Evolutionary conservation across 371 early-diverging fungal genomes (phyloP).

Genomic region (Phascolomyces articulosus): DNA sequence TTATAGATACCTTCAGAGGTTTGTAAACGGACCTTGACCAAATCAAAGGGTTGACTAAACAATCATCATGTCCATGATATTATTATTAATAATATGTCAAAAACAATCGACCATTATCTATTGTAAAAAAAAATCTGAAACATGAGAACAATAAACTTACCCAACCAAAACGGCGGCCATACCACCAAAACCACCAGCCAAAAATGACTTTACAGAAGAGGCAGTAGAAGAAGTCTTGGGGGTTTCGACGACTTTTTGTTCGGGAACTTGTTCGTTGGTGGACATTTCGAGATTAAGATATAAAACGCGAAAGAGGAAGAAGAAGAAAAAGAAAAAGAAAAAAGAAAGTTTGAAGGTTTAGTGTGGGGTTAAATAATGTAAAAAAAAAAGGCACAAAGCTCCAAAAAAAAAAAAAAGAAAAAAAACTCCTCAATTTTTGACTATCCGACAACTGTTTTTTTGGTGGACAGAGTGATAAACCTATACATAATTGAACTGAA

Average conservation of each 20-base stretch:
- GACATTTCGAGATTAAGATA: background rate
- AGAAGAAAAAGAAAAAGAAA: background rate
- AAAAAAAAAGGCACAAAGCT: background rate
- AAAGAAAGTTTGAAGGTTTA: conserved; percentile 1
- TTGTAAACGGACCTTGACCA: conserved; percentile 93
- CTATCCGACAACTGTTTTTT: background rate
- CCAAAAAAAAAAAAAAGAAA: background rate
- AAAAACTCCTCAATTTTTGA: background rate
- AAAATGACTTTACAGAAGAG: conserved; percentile 83
- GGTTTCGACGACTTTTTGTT: conserved; percentile 10
- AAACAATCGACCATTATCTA: too few species aligned
- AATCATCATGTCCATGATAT: background rate
- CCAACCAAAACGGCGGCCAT: conserved; percentile 77
- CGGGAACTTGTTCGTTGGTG: conserved; percentile 7
- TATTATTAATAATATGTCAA: too few species aligned
- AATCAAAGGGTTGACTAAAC: conserved; percentile 78
- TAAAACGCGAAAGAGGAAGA: background rate
- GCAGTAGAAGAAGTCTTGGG: conserved; percentile 23
- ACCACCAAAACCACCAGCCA: conserved; percentile 95
- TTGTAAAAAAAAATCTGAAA: too few species aligned
- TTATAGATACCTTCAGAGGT: conserved; percentile 84
- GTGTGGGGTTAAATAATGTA: conserved; percentile 1
- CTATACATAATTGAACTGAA: too few species aligned
- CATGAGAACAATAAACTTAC: conserved; percentile 26
- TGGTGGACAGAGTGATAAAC: too few species aligned